Evolutionary conservation across 2,329 filamentous ascomycete genomes (phyloP).

Genomic region (Ophiostoma novo-ulmi): DNA sequence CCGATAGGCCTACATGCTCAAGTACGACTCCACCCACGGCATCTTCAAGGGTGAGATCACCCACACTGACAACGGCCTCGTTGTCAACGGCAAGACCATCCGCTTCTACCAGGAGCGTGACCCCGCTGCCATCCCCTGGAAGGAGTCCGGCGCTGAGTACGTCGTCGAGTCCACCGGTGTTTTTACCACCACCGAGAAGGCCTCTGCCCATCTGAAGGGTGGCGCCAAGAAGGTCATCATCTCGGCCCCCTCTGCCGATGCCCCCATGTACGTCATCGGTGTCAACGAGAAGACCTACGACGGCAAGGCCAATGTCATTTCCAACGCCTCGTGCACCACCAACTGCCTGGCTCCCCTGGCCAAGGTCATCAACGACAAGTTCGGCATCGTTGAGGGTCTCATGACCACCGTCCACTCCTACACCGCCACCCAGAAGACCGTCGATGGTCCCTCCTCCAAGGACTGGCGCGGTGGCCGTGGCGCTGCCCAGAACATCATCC

Average conservation of each 20-base stretch:
- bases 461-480: conserved; percentile 99
- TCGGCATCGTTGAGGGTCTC: conserved; percentile 92
- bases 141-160: conserved; percentile 81
- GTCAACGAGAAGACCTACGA: conserved; percentile 96
- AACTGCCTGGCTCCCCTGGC: conserved; percentile 99
- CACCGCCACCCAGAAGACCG: conserved; percentile 99
- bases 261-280: conserved; percentile 99
- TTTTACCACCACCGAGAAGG: conserved; percentile 98
- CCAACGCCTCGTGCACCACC: conserved; percentile 99
- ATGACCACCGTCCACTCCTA: conserved; percentile 99
- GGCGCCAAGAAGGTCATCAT: conserved; percentile 98
- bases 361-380: conserved; percentile 99
- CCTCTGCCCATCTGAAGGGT: conserved; percentile 86
- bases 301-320: conserved; percentile 85
- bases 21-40: conserved; percentile 97
- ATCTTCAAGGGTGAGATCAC: conserved; percentile 88
- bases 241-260: conserved; percentile 87
- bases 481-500: conserved; percentile 99
- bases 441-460: conserved; percentile 95
- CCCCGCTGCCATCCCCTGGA: conserved; percentile 86
- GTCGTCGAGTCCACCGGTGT: conserved; percentile 97
- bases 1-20: conserved; percentile 92
- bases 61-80: conserved; percentile 64
- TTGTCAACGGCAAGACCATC: conserved; percentile 91
- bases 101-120: conserved; percentile 92